phyloP scores from a whole-genome alignment of 2,329 filamentous ascomycete genomes.

The Neodidymelliopsis sp. region DNA sequence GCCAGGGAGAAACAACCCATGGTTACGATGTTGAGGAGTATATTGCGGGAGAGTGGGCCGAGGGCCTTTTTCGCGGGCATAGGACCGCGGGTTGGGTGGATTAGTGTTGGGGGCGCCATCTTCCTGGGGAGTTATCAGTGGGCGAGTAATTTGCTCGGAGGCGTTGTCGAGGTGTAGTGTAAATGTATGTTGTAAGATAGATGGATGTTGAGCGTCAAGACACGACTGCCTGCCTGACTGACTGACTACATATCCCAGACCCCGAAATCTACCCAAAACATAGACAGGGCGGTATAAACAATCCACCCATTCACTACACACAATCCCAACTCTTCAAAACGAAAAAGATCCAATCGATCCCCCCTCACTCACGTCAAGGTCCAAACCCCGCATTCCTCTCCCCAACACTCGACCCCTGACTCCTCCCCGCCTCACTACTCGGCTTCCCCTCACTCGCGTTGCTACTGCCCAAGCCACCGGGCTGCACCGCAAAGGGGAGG shows the following conservation, averaged over 20 bases:
- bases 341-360: too few relatives aligned
- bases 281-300: conserved; percentile 7
- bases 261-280: background rate
- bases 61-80: conserved; percentile 77
- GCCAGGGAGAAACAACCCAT: conserved; percentile 71
- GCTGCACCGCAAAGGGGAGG: conserved; percentile 14
- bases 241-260: conserved; percentile 1
- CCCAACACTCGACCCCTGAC: conserved; percentile 28
- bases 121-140: conserved; percentile 95
- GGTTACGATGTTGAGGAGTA: conserved; percentile 66
- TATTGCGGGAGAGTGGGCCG: conserved; percentile 70
- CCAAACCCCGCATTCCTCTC: conserved; percentile 28
- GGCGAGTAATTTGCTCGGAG: conserved; percentile 76
- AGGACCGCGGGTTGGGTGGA: conserved; percentile 90
- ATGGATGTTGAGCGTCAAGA: background rate
- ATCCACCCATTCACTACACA: too few relatives aligned
- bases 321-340: too few relatives aligned
- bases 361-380: conserved; percentile 16
- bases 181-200: conserved; percentile 10
- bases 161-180: conserved; percentile 36
- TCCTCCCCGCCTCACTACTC: conserved; percentile 42
- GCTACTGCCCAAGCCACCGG: conserved; percentile 29
- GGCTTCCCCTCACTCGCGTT: conserved; percentile 42
- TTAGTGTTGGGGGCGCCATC: conserved; percentile 90
- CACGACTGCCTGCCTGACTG: background rate